Evolutionary conservation across 2,329 filamentous ascomycete genomes (phyloP).

Genomic region (Ceratocystis albifundus): DNA sequence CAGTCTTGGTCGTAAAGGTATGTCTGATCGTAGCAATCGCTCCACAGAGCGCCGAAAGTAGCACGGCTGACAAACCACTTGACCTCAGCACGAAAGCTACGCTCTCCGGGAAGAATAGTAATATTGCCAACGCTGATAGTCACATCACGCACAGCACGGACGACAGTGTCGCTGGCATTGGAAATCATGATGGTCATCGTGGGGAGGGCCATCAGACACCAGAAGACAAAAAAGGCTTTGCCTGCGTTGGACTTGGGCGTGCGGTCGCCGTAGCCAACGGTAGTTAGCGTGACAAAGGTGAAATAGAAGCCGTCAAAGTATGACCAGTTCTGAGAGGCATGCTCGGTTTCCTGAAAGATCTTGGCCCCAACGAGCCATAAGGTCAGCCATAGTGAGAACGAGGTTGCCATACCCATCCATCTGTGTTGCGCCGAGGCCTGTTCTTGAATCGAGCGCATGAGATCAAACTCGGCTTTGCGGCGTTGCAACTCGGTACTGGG

Average conservation of each 20-base stretch:
- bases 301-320: slow-evolving; percentile 84
- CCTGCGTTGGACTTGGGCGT: slow-evolving; percentile 66
- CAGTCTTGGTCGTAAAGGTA: not conserved
- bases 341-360: slow-evolving; percentile 51
- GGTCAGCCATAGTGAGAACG: slow-evolving; percentile 53
- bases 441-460: slow-evolving; percentile 71
- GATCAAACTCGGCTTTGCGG: slow-evolving; percentile 57
- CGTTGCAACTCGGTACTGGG: slow-evolving; percentile 41
- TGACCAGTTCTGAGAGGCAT: slow-evolving; percentile 46
- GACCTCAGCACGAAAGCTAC: slow-evolving; percentile 36
- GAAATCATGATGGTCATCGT: slow-evolving; percentile 80
- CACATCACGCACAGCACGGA: slow-evolving; percentile 47
- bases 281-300: slow-evolving; percentile 68
- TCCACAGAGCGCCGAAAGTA: slow-evolving; percentile 36
- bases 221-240: slow-evolving; percentile 84
- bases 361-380: slow-evolving; percentile 73
- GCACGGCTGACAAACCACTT: slow-evolving; percentile 36
- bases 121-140: slow-evolving; percentile 47
- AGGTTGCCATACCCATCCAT: slow-evolving; percentile 63
- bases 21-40: slow-evolving; percentile 12
- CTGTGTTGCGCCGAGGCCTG: slow-evolving; percentile 53
- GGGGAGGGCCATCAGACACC: slow-evolving; percentile 74
- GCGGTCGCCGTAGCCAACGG: slow-evolving; percentile 77
- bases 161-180: slow-evolving; percentile 73
- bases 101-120: slow-evolving; percentile 50